Evolutionary conservation across 2,329 filamentous ascomycete genomes (phyloP), one percentile per base, ranked within the genome.

Genomic region (Calonectria pauciramosa): DNA sequence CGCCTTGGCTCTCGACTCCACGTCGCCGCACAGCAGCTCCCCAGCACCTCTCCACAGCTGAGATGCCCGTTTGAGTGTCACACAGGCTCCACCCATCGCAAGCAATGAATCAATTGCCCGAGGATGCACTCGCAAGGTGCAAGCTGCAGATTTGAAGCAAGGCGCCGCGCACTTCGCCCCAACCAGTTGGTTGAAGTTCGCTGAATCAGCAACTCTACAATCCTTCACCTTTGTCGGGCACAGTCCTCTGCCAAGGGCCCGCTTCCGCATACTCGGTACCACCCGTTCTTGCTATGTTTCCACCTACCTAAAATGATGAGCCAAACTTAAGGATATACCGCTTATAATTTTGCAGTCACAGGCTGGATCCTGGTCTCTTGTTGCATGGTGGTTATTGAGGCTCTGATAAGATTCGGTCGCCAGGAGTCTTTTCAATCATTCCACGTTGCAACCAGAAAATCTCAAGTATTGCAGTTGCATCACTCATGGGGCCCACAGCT

Each of bases 71-170:
- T 59, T 34, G 34, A 38, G 44, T 49, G 41, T 72, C 70, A 47
- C 70, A 72, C 64, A 54, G 32, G 26, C 70, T 72, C 70, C 70
- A 68, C 54, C 54, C n/a, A 23, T n/a, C 52, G 38, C 63, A 60
- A 60, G 41, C 63, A 51, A 68, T 52, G 41, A 68, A 68, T 67
- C 64, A 72, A 59, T 72, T 68, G 20, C 69, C 60, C 54, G 32
- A 49, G 63, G 23, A 49, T 47, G 28, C 49, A 51, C 36, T 34
- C 34, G 14, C 54, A 60, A 60, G 26, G 44, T 54, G 54, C 54
- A 68, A 38, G 30, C 63, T 60, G 8, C 63, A 36, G 38, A 41
- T 60, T 54, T 44, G 44, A 41, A 72, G 63, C 52, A 54, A 44
- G 34, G 23, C 56, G 34, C 11, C 23, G 56, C 32, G 34, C 56